Evolutionary conservation across 2,329 filamentous ascomycete genomes (phyloP).

Genomic region (Diplodia mutila): DNA sequence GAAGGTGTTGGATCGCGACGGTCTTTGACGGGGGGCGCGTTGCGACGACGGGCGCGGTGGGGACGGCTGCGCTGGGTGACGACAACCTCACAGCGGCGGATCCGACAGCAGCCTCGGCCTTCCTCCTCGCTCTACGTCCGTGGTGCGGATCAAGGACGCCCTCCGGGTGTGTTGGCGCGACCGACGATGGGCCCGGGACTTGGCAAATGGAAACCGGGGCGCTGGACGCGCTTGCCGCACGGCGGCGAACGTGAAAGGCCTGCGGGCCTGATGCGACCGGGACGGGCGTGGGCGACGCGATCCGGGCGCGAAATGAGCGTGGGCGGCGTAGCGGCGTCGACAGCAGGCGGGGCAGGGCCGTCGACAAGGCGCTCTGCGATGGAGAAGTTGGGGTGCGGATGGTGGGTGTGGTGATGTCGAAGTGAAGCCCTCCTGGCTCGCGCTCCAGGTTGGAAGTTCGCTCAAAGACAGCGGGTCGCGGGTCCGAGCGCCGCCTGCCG

Average conservation of each 20-base stretch:
- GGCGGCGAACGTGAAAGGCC: conserved; percentile 31
- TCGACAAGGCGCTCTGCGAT: conserved; percentile 39
- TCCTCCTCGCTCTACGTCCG: conserved; percentile 15
- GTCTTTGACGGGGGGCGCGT: neutral
- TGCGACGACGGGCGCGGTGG: conserved; percentile 9
- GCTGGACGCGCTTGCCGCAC: conserved; percentile 37
- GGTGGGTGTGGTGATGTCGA: conserved; percentile 11
- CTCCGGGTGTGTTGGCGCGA: neutral
- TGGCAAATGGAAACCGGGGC: conserved; percentile 32
- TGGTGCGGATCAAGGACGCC: neutral
- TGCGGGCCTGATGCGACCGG: conserved; percentile 30
- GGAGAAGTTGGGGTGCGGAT: conserved; percentile 35
- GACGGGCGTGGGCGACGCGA: conserved; percentile 23
- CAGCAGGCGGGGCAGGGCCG: conserved; percentile 34
- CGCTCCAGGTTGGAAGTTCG: conserved; percentile 18
- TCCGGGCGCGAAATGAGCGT: conserved; percentile 20
- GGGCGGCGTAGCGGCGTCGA: conserved; percentile 32
- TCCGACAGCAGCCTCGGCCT: conserved; percentile 14
- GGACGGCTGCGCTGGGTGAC: conserved; percentile 10
- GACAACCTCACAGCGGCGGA: conserved; percentile 11
- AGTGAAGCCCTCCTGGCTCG: conserved; percentile 16
- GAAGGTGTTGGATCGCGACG: neutral
- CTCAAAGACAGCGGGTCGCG: conserved; percentile 6
- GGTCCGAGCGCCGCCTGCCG: neutral
- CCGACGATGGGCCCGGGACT: conserved; percentile 12